phyloP scores from a whole-genome alignment of 768 basidiomycete genomes.

The Leccinum subgranulosum region DNA sequence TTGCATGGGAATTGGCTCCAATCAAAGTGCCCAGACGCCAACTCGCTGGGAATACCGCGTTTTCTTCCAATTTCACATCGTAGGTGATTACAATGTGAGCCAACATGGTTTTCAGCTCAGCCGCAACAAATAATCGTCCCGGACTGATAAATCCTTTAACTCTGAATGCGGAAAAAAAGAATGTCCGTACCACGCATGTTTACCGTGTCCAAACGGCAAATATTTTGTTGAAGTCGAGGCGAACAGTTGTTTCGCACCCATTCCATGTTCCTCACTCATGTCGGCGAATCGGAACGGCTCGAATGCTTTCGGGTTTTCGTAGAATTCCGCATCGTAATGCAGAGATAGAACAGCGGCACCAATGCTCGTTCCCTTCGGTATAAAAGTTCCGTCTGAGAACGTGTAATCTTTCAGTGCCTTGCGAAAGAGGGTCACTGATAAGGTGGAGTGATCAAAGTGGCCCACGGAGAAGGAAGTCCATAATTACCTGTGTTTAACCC shows the following conservation, averaged over 20 bases:
- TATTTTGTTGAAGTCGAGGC: background rate
- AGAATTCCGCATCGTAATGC: background rate
- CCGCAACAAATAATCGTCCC: constrained; percentile 42
- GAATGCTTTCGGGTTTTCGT: background rate
- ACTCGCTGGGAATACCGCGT: background rate
- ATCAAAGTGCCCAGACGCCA: background rate
- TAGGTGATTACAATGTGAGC: constrained; percentile 39
- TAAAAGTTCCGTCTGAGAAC: background rate
- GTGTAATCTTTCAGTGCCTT: background rate
- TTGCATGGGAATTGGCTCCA: background rate
- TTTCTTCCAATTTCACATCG: constrained; percentile 14
- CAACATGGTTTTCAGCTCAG: constrained; percentile 44
- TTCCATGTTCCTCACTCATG: background rate
- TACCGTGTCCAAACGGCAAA: background rate
- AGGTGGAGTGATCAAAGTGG: background rate
- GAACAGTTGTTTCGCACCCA: background rate
- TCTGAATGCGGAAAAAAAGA: background rate
- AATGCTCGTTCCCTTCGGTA: background rate
- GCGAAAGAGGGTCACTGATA: background rate
- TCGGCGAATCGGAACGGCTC: background rate
- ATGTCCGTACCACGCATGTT: background rate
- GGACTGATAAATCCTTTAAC: background rate
- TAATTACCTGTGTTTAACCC: background rate
- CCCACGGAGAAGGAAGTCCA: too few species aligned
- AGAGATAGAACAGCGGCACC: background rate